Evolutionary conservation across 2,329 filamentous ascomycete species (phyloP).

Genomic region (Fusarium tuaranense): DNA sequence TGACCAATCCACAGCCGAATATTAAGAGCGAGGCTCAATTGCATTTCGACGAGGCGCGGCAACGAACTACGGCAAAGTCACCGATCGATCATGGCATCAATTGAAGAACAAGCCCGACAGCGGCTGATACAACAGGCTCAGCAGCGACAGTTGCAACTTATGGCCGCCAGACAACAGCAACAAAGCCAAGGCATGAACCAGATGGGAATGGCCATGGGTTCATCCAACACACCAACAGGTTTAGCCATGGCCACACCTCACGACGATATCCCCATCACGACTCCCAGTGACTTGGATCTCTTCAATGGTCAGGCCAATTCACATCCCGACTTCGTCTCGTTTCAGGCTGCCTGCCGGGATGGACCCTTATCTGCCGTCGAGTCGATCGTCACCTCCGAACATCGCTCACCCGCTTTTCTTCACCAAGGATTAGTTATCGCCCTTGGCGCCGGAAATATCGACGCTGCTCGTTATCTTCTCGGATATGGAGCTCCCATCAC

Average conservation of each 20-base stretch:
- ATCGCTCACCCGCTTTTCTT: constrained; percentile 18
- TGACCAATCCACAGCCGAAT: not conserved
- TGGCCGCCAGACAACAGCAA: constrained; percentile 1
- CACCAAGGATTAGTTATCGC: constrained; percentile 21
- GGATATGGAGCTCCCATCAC: constrained; percentile 23
- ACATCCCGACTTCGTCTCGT: constrained; percentile 10
- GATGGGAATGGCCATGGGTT: not conserved
- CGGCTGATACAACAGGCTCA: constrained; percentile 4
- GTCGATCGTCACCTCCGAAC: constrained; percentile 6
- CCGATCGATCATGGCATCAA: not conserved
- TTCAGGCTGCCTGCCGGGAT: constrained; percentile 22
- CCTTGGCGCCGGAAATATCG: constrained; percentile 20
- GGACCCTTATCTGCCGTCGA: constrained; percentile 12
- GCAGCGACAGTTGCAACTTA: constrained; percentile 5
- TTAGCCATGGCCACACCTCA: constrained; percentile 9
- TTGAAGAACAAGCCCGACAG: constrained; percentile 3
- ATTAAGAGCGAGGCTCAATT: not conserved
- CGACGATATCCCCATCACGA: constrained; percentile 23
- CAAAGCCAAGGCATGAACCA: not conserved
- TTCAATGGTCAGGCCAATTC: not conserved
- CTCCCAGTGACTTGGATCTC: constrained; percentile 7
- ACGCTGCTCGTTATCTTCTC: constrained; percentile 15
- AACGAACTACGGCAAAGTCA: not conserved
- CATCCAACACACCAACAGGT: not conserved
- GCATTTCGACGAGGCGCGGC: not conserved